phyloP scores from a whole-genome alignment of 768 basidiomycete genomes.

The Boletus subcaerulescens region DNA sequence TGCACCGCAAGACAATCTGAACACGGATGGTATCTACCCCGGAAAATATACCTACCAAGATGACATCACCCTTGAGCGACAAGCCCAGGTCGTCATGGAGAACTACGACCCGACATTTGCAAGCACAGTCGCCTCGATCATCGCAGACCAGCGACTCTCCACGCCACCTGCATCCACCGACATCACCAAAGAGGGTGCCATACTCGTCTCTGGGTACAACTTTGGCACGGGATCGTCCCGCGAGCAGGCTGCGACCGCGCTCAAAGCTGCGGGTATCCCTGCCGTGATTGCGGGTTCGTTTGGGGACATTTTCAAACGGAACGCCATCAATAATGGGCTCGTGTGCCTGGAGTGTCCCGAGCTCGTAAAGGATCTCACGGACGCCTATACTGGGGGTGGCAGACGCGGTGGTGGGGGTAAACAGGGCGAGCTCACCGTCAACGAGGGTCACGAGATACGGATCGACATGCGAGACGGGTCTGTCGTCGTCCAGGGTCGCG shows the following conservation, averaged over 20 bases:
- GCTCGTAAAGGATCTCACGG: constrained; percentile 82
- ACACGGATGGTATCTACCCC: constrained; percentile 98
- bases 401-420: constrained; percentile 74
- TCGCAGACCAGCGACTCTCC: constrained; percentile 24
- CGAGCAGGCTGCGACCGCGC: constrained; percentile 97
- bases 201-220: constrained; percentile 94
- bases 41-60: constrained; percentile 99
- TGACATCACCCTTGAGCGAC: constrained; percentile 91
- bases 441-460: constrained; percentile 60
- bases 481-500: constrained; percentile 47
- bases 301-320: constrained; percentile 98
- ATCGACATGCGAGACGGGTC: constrained; percentile 70
- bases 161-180: constrained; percentile 16
- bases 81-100: constrained; percentile 98
- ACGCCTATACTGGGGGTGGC: constrained; percentile 67
- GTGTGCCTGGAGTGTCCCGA: constrained; percentile 93
- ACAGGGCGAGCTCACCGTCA: constrained; percentile 82
- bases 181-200: constrained; percentile 53
- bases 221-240: constrained; percentile 98
- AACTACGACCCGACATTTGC: constrained; percentile 96
- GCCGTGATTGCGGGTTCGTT: constrained; percentile 97
- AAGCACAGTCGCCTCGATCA: constrained; percentile 54
- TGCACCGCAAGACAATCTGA: constrained; percentile 93
- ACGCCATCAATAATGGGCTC: constrained; percentile 97
- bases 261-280: constrained; percentile 90